Evolutionary conservation across 805 yeast genomes (phyloP), one percentile per base, ranked within the genome.

Genomic region (Metschnikowia continentalis): DNA sequence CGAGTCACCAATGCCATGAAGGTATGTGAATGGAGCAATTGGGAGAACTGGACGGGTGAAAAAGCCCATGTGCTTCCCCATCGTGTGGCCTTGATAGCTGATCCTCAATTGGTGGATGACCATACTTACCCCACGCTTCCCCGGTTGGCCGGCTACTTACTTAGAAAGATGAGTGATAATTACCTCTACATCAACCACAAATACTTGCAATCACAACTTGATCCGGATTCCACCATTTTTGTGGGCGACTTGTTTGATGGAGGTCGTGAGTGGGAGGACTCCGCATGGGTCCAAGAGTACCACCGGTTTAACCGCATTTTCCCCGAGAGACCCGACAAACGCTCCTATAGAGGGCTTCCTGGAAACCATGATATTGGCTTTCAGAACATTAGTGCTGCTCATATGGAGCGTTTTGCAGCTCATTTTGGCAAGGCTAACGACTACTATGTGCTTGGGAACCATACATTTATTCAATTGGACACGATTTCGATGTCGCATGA

Each of bases 321-420:
- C 66, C 84, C 86, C 6, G 70, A 72, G 52, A 75, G 75, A 50
- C 70, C 76, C n/a, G 68, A 74, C 48, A 71, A 79, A 46, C 58
- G 67, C 20, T 66, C 68, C 23, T 62, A 65, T 47, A 58, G 69
- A 33, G 67, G 75, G 2, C 62, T 79, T 7, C 96, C 97, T 0
- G 99, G 99, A 1, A 94, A 94, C 64, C 99, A 94, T 65, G 99
- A 94, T 64, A 89, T 95, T 56, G 99, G 99, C 0, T 92, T 86
- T 69, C 96, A 94, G 30, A 80, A 83, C 52, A 81, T 94, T 14
- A 74, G 81, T 15, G 74, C 76, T 23, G 67, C 74, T 1, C 81
- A 84, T 22, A 68, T 79, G 42, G 68, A 79, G 35, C 70, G 98
- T 57, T 94, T 91, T 67, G 69, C 78, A 37, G 70, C 83, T 1